These are phyloP conservation scores for Colletotrichum sp. DNA, from an alignment of 2,329 filamentous ascomycete species.

Conservation along the genomic window DNA sequence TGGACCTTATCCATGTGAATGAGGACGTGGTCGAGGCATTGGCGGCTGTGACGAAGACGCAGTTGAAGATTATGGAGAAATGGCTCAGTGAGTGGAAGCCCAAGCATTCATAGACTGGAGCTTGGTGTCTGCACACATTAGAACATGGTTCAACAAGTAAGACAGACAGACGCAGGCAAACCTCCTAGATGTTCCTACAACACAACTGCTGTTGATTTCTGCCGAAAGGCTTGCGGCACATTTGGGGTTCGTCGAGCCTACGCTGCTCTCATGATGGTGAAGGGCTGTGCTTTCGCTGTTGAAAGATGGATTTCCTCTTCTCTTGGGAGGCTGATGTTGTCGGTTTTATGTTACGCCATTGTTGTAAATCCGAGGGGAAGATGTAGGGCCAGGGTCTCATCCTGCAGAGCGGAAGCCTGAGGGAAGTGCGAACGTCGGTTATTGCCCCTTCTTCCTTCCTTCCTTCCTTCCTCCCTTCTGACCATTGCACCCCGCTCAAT, in stretches of 20 bases:
- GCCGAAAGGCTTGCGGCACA: background rate
- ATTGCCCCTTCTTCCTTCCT: background rate
- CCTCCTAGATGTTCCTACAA: background rate
- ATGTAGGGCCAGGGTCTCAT: background rate
- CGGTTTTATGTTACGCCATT: background rate
- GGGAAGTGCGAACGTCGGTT: background rate
- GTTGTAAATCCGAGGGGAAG: background rate
- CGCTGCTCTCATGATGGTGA: background rate
- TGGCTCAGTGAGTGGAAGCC: slow-evolving; percentile 19
- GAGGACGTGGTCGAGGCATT: background rate
- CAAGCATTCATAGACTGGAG: background rate
- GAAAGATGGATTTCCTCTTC: background rate
- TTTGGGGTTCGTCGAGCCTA: background rate
- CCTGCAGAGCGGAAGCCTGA: background rate
- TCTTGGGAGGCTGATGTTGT: background rate
- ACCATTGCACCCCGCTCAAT: background rate
- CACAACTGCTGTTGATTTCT: background rate
- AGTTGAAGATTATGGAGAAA: slow-evolving; percentile 12
- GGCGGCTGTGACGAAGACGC: background rate
- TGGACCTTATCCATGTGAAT: background rate
- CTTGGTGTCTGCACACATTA: background rate
- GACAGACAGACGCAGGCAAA: background rate
- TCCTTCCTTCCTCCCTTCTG: background rate
- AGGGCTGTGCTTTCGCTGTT: background rate
- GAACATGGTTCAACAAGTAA: background rate